Percentiles rank a stretch among this genome's conserved stretches.
Conservation (phyloP, 2,329 filamentous ascomycete species). For the Endoconidiophora laricicola region DNA sequence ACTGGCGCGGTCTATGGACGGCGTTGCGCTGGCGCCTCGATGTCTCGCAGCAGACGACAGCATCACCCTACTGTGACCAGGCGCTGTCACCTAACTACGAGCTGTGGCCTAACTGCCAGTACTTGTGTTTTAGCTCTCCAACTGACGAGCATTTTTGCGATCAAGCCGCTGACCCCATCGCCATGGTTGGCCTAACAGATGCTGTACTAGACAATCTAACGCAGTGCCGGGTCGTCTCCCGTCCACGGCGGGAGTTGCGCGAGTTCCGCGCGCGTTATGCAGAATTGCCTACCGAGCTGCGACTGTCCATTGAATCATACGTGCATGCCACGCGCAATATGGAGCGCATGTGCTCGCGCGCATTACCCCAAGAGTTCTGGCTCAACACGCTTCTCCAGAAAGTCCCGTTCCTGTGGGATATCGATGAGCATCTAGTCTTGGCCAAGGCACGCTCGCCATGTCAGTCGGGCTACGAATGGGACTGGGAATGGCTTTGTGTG, state of each 20-base stretch:
- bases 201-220: neutral
- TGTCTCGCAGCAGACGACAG: neutral
- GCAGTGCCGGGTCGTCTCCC: neutral
- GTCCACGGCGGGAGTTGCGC: neutral
- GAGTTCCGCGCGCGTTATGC: neutral
- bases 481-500: constrained; percentile 3
- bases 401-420: constrained; percentile 5
- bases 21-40: constrained; percentile 2
- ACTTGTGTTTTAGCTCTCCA: neutral
- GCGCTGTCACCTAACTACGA: constrained; percentile 7
- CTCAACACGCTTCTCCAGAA: neutral
- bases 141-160: constrained; percentile 1
- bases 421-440: neutral
- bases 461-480: constrained; percentile 5
- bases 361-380: constrained; percentile 2
- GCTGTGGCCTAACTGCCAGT: constrained; percentile 7
- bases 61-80: neutral
- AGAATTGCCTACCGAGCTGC: neutral
- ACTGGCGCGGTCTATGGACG: constrained; percentile 1
- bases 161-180: constrained; percentile 1
- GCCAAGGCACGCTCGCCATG: neutral
- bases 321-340: neutral
- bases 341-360: neutral
- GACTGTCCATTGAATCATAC: neutral
- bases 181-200: neutral